A percentile compares a stretch with the other conserved stretches of the same genome.
Evolutionary conservation across 306 rosid genomes (phyloP).

Genomic region (Lathyrus tuberosus): DNA sequence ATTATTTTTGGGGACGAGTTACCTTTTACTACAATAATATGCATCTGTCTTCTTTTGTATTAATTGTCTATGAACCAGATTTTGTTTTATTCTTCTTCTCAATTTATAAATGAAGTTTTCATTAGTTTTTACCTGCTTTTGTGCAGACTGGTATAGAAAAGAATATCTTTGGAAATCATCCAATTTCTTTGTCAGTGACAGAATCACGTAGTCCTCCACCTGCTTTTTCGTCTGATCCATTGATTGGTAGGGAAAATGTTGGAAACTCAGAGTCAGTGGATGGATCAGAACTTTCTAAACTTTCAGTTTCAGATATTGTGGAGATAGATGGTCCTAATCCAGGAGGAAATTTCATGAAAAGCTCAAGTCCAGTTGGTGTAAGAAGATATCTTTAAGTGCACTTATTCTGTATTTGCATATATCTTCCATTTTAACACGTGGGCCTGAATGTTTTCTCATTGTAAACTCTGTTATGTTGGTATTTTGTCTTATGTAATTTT

Average conservation of each 20-base stretch:
- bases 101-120: constrained; percentile 8
- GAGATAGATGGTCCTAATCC: constrained; percentile 75
- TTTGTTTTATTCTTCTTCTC: constrained; percentile 15
- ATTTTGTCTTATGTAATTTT: constrained; percentile 37
- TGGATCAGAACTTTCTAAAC: constrained; percentile 62
- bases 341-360: constrained; percentile 63
- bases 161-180: constrained; percentile 91
- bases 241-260: constrained; percentile 53
- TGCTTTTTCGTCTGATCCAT: constrained; percentile 88
- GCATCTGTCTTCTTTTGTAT: neutral
- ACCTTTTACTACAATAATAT: constrained; percentile 5
- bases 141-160: constrained; percentile 95
- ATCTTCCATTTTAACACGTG: constrained; percentile 12
- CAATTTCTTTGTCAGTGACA: constrained; percentile 64
- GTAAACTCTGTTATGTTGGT: constrained; percentile 19
- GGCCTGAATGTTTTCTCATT: constrained; percentile 20
- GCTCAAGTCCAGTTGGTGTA: constrained; percentile 85
- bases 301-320: constrained; percentile 65
- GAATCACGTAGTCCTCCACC: constrained; percentile 82
- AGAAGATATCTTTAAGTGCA: constrained; percentile 43
- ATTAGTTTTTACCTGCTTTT: constrained; percentile 36
- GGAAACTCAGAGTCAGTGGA: constrained; percentile 51
- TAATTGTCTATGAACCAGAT: constrained; percentile 11
- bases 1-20: neutral
- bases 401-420: constrained; percentile 35